A percentile compares a stretch with the other conserved stretches of the same genome.
phyloP scores from a whole-genome alignment of 768 basidiomycete genomes.

The Trametes cubensis region DNA sequence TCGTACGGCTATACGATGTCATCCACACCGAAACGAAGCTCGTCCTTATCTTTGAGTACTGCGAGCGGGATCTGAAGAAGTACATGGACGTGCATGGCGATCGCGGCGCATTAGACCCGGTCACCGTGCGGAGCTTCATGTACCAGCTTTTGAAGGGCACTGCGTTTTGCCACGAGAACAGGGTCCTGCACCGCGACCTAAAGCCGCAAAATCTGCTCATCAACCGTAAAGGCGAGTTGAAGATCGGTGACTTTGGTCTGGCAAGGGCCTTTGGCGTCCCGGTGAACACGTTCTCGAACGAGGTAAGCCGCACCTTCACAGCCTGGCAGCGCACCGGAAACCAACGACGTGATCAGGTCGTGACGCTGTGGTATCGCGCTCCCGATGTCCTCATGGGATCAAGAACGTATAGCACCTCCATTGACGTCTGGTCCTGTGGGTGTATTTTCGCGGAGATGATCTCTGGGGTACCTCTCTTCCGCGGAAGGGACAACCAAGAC shows the following conservation, averaged over 20 bases:
- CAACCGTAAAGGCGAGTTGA: conserved; percentile 95
- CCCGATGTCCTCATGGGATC: conserved; percentile 97
- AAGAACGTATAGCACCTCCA: conserved; percentile 95
- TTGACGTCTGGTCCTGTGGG: conserved; percentile 98
- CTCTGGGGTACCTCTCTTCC: conserved; percentile 92
- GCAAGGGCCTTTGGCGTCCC: conserved; percentile 98
- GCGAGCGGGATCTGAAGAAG: conserved; percentile 97
- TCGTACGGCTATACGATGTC: conserved; percentile 96
- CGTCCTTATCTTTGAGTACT: conserved; percentile 97
- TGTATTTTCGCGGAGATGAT: conserved; percentile 99
- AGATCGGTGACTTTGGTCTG: conserved; percentile 96
- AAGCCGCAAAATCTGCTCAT: conserved; percentile 99
- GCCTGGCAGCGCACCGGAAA: conserved; percentile 6
- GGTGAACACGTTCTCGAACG: conserved; percentile 98
- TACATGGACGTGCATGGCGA: conserved; percentile 99
- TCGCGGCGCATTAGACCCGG: conserved; percentile 88
- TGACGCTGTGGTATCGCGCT: conserved; percentile 98
- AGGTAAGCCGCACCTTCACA: conserved; percentile 49
- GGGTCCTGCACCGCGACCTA: conserved; percentile 95
- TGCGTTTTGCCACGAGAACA: conserved; percentile 97
- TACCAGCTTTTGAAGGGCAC: conserved; percentile 96
- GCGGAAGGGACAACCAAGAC: conserved; percentile 96
- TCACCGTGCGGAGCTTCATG: conserved; percentile 93
- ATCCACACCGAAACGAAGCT: conserved; percentile 99
- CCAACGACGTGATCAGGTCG: conserved; percentile 62